Evolutionary conservation across 345 rosid species (phyloP), one percentile per base, ranked within the genome.

Genomic region (Camelina sativa): DNA sequence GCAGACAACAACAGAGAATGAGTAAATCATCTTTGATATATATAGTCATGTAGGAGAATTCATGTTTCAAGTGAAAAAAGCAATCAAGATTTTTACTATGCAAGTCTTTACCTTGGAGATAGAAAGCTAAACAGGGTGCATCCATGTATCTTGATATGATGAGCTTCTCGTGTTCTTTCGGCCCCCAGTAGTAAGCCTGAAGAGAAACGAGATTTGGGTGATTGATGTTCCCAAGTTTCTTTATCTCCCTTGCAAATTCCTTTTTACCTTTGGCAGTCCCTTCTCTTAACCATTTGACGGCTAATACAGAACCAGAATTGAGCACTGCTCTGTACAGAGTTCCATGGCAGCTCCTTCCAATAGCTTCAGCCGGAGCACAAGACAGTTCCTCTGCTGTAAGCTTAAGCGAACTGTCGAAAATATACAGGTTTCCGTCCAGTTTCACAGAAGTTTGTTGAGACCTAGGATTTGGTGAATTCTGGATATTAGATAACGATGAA

Each of bases 311-410:
- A 69, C 87, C 93, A 11, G 89, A 85, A 70, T 79, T 83, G 38
- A 93, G 98, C 22, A 85, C 82, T 25, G 95, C 98, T 78, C 82
- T 86, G 78, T 86, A 93, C 57, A 88, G 71, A 0, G 86, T 74
- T 50, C 98, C 98, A 23, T 93, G 98, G 73, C 97, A 93, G 59
- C 98, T 93, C 75, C 86, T 89, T 72, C 98, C 98, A 6, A 85
- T 79, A 16, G 86, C 84, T 85, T 93, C 97, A 43, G 97, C 97
- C 7, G 92, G 98, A 71, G 98, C 98, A 64, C 69, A 79, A 4
- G 97, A 93, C 56, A 93, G 93, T 76, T 89, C 93, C 76, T 88
- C 91, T 22, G 95, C 86, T 34, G 96, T 89, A 67, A 90, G 85
- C 55, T 48, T 78, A 22, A 82, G 80, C 60, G 96, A 84, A 63